phyloP scores from a whole-genome alignment of 306 rosid species.

The Vicia sativa region DNA sequence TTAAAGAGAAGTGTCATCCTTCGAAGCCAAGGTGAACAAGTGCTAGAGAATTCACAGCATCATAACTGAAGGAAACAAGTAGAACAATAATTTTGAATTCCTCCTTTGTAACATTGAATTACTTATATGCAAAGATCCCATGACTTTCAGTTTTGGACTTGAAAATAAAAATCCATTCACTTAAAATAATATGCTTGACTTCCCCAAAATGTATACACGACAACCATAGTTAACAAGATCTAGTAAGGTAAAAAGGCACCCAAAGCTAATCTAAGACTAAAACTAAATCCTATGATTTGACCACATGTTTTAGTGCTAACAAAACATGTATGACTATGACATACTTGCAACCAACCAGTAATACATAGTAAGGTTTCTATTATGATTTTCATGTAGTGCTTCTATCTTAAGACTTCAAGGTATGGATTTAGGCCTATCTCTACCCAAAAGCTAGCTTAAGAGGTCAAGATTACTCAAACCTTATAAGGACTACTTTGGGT shows the following conservation, averaged over 20 bases:
- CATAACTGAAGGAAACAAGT: not conserved
- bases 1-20: not conserved
- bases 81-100: slow-evolving; percentile 5
- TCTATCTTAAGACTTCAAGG: not conserved
- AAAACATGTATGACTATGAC: slow-evolving; percentile 1
- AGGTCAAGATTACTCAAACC: not conserved
- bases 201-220: not conserved
- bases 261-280: not conserved
- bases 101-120: slow-evolving; percentile 15
- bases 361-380: slow-evolving; percentile 6
- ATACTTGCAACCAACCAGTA: not conserved
- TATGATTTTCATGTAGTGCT: not conserved
- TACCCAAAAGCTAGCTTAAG: not conserved
- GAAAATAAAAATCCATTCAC: slow-evolving; percentile 19
- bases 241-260: not conserved
- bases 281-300: not conserved
- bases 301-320: slow-evolving; percentile 1
- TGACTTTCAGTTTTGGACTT: slow-evolving; percentile 24
- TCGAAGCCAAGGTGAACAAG: not conserved
- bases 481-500: not conserved
- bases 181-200: slow-evolving; percentile 12
- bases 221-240: slow-evolving; percentile 15
- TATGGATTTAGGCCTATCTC: not conserved
- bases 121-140: slow-evolving; percentile 3
- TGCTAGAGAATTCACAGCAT: slow-evolving; percentile 30